Evolutionary conservation across 2,329 filamentous ascomycete genomes (phyloP), one percentile per base, ranked within the genome.

Genomic region (Monosporascus sp.): DNA sequence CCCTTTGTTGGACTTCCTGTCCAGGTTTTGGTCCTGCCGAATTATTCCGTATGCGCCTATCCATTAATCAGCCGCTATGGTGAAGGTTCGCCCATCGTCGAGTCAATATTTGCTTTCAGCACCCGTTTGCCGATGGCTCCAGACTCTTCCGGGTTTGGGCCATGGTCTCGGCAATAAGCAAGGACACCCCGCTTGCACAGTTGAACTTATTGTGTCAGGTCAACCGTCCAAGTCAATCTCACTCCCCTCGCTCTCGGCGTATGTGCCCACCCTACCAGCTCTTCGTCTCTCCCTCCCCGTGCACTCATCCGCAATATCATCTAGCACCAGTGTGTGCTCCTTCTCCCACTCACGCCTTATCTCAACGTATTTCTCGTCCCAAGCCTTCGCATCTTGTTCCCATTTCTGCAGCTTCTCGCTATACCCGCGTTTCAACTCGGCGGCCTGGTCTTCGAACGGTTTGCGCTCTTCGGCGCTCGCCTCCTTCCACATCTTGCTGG

Each of bases 401-500:
- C 83, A 91, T 22, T 76, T 76, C 17, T 76, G 77, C 51, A 87
- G 66, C 7, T 79, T 79, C 38, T 77, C 75, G 27, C 76, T 76
- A 60, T 91, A 88, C 2, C 72, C 76, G 53, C 80, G 77, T 67
- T 92, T 92, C 60, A 90, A 87, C 50, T 79, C 79, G 52, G 85
- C 79, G 4, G 88, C 89, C 67, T 86, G 80, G 27, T 91, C 86
- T 48, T 92, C 81, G 64, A 89, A 97, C 1, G 91, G 92, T 66
- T 81, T 80, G 65, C 87, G 90, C 61, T 85, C 81, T 45, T 88
- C 88, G 6, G 84, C 77, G 2, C 79, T 72, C 0, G 89, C 85
- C 49, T 89, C 87, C 61, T 88, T 90, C 94, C 94, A 99, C 86
- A 94, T 92, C 66, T 88, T 87, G 27, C 92, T 92, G 9, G 94